Evolutionary conservation across 2,329 filamentous ascomycete species (phyloP).

Genomic region (Xylariaceae sp.): DNA sequence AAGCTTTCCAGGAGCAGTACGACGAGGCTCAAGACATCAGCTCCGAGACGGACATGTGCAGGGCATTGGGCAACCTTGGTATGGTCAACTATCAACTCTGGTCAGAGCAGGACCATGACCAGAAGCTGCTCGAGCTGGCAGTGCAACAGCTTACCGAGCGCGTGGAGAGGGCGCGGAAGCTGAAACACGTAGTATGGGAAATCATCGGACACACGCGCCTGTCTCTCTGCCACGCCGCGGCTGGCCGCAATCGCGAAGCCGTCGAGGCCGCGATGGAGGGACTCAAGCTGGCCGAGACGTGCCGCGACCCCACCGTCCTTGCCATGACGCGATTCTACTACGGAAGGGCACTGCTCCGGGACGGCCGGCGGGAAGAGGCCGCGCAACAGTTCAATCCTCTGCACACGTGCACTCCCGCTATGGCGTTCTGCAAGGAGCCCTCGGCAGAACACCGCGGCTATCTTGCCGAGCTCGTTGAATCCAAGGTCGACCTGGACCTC

Average conservation of each 20-base stretch:
- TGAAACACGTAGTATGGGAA: slow-evolving; percentile 9
- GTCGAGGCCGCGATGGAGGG: slow-evolving; percentile 2
- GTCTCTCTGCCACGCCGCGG: slow-evolving; percentile 25
- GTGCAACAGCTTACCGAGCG: slow-evolving; percentile 19
- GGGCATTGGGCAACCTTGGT: slow-evolving; percentile 28
- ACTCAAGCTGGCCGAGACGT: slow-evolving; percentile 4
- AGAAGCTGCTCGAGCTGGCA: slow-evolving; percentile 15
- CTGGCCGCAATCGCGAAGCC: slow-evolving; percentile 5
- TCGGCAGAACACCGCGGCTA: slow-evolving; percentile 28
- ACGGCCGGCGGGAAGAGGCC: slow-evolving; percentile 18
- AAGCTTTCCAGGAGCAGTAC: slow-evolving; percentile 22
- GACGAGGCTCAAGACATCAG: slow-evolving; percentile 18
- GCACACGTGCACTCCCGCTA: slow-evolving; percentile 23
- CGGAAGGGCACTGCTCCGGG: slow-evolving; percentile 20
- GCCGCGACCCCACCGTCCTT: slow-evolving; percentile 19
- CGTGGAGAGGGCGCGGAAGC: slow-evolving; percentile 11
- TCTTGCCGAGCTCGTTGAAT: slow-evolving; percentile 24
- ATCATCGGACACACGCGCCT: slow-evolving; percentile 24
- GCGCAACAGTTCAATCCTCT: slow-evolving; percentile 21
- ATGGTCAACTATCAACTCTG: slow-evolving; percentile 29
- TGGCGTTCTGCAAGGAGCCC: slow-evolving; percentile 31
- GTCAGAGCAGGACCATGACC: slow-evolving; percentile 3
- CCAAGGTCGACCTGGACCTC: slow-evolving; percentile 24
- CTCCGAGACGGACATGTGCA: slow-evolving; percentile 16
- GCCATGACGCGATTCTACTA: slow-evolving; percentile 26